Percentiles rank a stretch among this genome's conserved stretches.
These are phyloP conservation scores for Laetiporus sulphureus DNA, from an alignment of 1,284 basidiomycete species.

Conservation along the genomic window DNA sequence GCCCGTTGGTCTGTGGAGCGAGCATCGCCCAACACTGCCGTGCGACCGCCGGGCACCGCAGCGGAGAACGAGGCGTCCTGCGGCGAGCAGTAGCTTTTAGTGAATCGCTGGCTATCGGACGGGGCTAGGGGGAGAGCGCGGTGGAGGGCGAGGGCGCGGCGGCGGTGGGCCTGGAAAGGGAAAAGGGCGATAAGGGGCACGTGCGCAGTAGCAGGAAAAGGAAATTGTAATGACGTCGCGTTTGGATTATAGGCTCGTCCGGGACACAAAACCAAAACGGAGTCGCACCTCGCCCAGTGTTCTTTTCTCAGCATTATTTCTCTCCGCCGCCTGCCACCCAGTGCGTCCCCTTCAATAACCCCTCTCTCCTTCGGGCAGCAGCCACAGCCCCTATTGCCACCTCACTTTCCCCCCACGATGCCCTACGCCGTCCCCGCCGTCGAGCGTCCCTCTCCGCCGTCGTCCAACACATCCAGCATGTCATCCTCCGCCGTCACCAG, in stretches of 20 bases:
- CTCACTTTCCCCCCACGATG: slow-evolving; percentile 19
- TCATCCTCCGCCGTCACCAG: slow-evolving; percentile 8
- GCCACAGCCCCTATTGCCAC: not conserved
- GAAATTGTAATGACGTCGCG: not conserved
- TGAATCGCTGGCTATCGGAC: no score
- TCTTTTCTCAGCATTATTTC: not conserved
- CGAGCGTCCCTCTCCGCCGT: slow-evolving; percentile 13
- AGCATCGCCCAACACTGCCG: not conserved
- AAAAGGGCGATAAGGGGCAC: no score
- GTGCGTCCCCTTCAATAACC: not conserved
- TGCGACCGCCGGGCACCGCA: not conserved
- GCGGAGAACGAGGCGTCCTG: no score
- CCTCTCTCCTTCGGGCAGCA: not conserved
- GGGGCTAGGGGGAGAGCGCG: no score
- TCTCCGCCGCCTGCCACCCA: not conserved
- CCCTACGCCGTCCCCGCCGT: slow-evolving; percentile 25
- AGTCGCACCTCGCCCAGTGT: not conserved
- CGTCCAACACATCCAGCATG: slow-evolving; percentile 11
- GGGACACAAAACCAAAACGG: not conserved
- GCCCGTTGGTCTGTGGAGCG: slow-evolving; percentile 3
- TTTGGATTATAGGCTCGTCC: not conserved
- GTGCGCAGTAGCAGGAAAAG: no score
- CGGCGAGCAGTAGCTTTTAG: no score
- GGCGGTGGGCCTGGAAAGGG: no score
- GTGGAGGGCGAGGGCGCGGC: no score